Evolutionary conservation across 169 alveolate genomes (phyloP).

Genomic region (Toxoplasma gondii): DNA sequence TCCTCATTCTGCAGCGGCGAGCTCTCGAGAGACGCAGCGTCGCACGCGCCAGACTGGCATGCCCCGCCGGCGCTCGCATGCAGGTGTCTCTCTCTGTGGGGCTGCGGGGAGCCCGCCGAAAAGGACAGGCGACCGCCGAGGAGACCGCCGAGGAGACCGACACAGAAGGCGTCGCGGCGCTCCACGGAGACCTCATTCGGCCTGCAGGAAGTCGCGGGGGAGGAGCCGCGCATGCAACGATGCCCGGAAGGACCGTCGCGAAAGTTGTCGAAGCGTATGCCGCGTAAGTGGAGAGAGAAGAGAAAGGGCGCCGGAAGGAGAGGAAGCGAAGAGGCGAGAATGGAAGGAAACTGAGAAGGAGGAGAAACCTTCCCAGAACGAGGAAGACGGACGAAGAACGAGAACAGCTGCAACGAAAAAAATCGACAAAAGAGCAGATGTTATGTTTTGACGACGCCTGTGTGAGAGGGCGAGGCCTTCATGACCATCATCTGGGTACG

Average conservation of each 20-base stretch:
- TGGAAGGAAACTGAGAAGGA: too few relatives aligned
- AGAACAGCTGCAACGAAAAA: too few relatives aligned
- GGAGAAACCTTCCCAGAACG: too few relatives aligned
- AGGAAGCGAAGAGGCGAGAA: too few relatives aligned
- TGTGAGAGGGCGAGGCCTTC: too few relatives aligned
- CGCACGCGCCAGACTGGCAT: not conserved
- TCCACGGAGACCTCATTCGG: not conserved
- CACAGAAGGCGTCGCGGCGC: not conserved
- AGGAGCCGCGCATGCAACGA: not conserved
- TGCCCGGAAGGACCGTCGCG: not conserved
- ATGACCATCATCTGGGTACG: not conserved
- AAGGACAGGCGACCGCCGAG: too few relatives aligned
- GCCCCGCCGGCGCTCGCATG: not conserved
- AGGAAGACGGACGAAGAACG: too few relatives aligned
- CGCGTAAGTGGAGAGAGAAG: not conserved
- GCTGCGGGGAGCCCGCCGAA: not conserved
- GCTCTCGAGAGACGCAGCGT: not conserved
- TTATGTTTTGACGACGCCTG: too few relatives aligned
- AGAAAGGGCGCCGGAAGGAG: too few relatives aligned
- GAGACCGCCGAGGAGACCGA: not conserved
- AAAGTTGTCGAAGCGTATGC: not conserved
- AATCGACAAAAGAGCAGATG: too few relatives aligned
- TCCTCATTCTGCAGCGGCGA: slow-evolving; percentile 1
- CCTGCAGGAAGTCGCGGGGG: not conserved
- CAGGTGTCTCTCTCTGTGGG: slow-evolving; percentile 47